Percentiles rank a stretch among this genome's conserved stretches.
These are phyloP conservation scores for Ceriops zippeliana DNA, from an alignment of 345 rosid genomes.

Conservation along the genomic window DNA sequence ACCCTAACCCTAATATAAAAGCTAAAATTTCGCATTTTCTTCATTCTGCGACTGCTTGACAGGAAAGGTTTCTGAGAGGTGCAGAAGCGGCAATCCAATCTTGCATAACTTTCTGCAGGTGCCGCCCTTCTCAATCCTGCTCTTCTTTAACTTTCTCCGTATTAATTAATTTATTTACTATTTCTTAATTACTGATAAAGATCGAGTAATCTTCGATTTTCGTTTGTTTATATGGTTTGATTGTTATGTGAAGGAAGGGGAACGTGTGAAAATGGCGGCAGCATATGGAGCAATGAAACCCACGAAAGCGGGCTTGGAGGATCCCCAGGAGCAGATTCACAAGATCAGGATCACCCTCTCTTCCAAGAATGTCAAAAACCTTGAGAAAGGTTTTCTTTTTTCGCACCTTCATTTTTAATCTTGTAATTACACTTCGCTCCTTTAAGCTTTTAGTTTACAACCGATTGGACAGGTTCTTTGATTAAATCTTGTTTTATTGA, in stretches of 20 bases:
- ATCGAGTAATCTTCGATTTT: not conserved
- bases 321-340: conserved; percentile 57
- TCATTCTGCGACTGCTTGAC: not conserved
- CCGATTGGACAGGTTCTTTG: not conserved
- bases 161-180: too few relatives aligned
- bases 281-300: conserved; percentile 32
- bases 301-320: conserved; percentile 58
- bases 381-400: conserved; percentile 49
- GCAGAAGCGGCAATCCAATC: not conserved
- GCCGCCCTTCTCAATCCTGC: too few relatives aligned
- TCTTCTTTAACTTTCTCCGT: too few relatives aligned
- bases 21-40: not conserved
- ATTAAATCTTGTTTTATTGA: not conserved
- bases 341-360: conserved; percentile 77
- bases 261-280: conserved; percentile 19
- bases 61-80: not conserved
- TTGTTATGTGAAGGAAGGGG: not conserved
- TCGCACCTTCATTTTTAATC: too few relatives aligned
- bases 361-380: conserved; percentile 68
- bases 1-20: conserved; percentile 9
- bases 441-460: not conserved
- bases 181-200: too few relatives aligned
- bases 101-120: not conserved
- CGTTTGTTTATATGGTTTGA: not conserved
- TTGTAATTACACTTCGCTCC: not conserved